These are phyloP conservation scores for Arctostaphylos glauca DNA, from an alignment of 148 eudicot species.

Conservation along the genomic window DNA sequence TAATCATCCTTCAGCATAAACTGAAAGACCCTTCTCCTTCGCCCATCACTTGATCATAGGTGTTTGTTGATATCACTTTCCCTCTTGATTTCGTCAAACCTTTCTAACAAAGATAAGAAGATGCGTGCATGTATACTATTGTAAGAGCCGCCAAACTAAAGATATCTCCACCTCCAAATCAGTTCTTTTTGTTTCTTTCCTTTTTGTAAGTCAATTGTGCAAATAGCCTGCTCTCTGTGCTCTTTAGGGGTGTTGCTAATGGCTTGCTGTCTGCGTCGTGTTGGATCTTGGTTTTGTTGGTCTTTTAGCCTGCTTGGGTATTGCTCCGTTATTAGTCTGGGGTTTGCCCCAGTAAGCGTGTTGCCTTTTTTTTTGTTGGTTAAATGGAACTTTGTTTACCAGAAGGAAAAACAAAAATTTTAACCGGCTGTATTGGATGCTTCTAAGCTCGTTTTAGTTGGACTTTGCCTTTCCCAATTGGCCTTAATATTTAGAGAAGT, in stretches of 20 bases:
- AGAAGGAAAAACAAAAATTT: neutral
- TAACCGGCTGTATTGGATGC: neutral
- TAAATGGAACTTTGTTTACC: neutral
- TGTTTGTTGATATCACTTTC: neutral
- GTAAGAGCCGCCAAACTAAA: neutral
- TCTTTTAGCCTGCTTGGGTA: neutral
- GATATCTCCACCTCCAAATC: neutral
- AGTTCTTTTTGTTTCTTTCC: neutral
- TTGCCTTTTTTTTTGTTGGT: neutral
- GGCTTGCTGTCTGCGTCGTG: neutral
- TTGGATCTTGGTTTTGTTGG: neutral
- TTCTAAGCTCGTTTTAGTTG: constrained; percentile 4
- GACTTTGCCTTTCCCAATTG: neutral
- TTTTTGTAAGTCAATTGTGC: neutral
- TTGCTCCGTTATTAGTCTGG: neutral
- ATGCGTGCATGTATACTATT: neutral
- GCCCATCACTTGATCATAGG: neutral
- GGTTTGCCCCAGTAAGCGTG: neutral
- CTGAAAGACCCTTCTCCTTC: neutral
- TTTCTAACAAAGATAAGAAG: neutral
- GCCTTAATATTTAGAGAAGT: too few relatives aligned
- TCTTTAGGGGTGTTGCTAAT: neutral
- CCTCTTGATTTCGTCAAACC: neutral
- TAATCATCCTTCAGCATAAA: neutral
- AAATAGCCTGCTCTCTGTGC: neutral